Conservation (phyloP, 2,329 filamentous ascomycete genomes). For the Colletotrichum aenigma region DNA sequence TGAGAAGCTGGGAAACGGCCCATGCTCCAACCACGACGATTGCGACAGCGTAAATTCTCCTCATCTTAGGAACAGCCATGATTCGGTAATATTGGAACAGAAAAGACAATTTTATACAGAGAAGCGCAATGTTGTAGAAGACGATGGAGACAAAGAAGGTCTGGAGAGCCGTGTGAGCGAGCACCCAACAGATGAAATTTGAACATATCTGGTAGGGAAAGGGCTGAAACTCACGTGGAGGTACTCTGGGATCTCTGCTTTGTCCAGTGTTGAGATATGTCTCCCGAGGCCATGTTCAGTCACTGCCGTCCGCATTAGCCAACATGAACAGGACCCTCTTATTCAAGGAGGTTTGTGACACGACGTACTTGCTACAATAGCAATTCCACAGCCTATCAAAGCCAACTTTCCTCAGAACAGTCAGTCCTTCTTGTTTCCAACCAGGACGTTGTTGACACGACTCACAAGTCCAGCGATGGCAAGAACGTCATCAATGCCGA, state of each 20-base stretch:
- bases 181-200: not conserved
- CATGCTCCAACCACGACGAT: slow-evolving; percentile 30
- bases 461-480: slow-evolving; percentile 28
- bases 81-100: slow-evolving; percentile 41
- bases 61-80: slow-evolving; percentile 29
- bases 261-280: slow-evolving; percentile 2
- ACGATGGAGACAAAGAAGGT: slow-evolving; percentile 33
- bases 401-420: not conserved
- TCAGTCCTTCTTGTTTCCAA: not conserved
- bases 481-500: slow-evolving; percentile 29
- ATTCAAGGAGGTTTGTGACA: not conserved
- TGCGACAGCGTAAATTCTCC: slow-evolving; percentile 27
- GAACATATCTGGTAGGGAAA: not conserved
- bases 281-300: slow-evolving; percentile 21
- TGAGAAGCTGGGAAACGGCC: slow-evolving; percentile 29
- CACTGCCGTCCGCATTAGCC: not conserved
- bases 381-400: not conserved
- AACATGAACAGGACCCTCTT: not conserved
- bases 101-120: slow-evolving; percentile 36
- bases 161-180: slow-evolving; percentile 17
- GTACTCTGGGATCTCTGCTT: slow-evolving; percentile 1
- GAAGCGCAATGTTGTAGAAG: slow-evolving; percentile 33
- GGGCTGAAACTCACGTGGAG: slow-evolving; percentile 9
- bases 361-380: not conserved
- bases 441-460: not conserved